phyloP scores from a whole-genome alignment of 345 rosid species.

The Corchorus olitorius region DNA sequence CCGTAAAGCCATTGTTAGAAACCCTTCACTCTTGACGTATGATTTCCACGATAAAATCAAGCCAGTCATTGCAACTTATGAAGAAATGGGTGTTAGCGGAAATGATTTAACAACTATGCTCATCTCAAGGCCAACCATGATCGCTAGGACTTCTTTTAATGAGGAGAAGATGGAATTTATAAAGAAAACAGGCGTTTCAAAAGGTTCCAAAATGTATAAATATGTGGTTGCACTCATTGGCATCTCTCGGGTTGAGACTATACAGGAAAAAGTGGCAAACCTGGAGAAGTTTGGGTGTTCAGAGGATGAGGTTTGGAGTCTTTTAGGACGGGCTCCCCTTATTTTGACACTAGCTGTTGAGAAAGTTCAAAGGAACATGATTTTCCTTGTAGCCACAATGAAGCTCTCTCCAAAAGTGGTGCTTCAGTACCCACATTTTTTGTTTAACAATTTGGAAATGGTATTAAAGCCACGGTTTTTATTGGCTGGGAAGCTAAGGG shows the following conservation, averaged over 20 bases:
- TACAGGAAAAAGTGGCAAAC: constrained; percentile 64
- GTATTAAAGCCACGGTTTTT: constrained; percentile 60
- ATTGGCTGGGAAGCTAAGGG: constrained; percentile 59
- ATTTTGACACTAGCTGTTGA: constrained; percentile 66
- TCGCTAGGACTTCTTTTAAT: constrained; percentile 63
- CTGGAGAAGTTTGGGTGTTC: constrained; percentile 69
- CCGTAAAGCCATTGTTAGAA: constrained; percentile 64
- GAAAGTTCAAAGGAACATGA: constrained; percentile 90
- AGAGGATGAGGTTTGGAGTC: constrained; percentile 65
- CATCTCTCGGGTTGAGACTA: constrained; percentile 68
- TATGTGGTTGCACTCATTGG: constrained; percentile 64
- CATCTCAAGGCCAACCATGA: constrained; percentile 68
- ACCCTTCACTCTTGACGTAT: constrained; percentile 78
- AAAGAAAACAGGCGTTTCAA: constrained; percentile 49
- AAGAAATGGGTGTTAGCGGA: constrained; percentile 51
- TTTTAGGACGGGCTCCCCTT: constrained; percentile 61
- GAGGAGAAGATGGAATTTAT: constrained; percentile 68
- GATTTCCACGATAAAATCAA: constrained; percentile 58
- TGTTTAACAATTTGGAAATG: constrained; percentile 56
- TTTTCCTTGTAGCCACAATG: constrained; percentile 63
- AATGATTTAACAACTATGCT: constrained; percentile 61
- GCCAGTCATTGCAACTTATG: constrained; percentile 58
- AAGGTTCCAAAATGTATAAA: constrained; percentile 69
- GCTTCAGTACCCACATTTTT: constrained; percentile 53
- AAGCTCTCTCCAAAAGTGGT: constrained; percentile 57